Percentiles rank a stretch among this genome's conserved stretches.
Evolutionary conservation across 768 basidiomycete genomes (phyloP).

Genomic region (Hygrophorus russula): DNA sequence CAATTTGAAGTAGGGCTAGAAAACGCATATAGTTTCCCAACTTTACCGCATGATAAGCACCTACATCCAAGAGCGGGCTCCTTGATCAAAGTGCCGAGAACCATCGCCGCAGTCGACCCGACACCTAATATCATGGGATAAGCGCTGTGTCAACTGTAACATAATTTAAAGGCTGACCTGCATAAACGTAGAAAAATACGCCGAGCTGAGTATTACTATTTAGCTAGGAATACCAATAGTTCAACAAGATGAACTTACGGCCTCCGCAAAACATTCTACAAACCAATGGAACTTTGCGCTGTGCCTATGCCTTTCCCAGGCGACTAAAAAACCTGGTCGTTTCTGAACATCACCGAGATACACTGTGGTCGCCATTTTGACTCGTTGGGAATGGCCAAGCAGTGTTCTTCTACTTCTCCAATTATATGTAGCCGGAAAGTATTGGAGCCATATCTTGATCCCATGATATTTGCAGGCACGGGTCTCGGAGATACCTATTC

Average conservation of each 20-base stretch:
- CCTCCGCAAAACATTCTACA: constrained; percentile 51
- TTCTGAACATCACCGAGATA: constrained; percentile 32
- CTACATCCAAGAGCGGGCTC: constrained; percentile 36
- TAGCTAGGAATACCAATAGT: not conserved
- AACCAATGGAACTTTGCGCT: constrained; percentile 34
- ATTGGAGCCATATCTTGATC: no score
- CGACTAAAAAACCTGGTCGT: constrained; percentile 25
- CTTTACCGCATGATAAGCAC: constrained; percentile 11
- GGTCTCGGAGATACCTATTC: no score
- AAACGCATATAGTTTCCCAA: constrained; percentile 1
- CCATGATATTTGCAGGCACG: no score
- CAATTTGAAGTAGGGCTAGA: constrained; percentile 45
- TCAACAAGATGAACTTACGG: constrained; percentile 23
- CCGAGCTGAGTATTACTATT: constrained; percentile 29
- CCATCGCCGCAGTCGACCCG: constrained; percentile 40
- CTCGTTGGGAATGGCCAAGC: not conserved
- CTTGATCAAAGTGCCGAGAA: constrained; percentile 34
- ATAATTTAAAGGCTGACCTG: constrained; percentile 22
- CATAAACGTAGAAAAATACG: constrained; percentile 49
- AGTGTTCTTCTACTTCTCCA: no score
- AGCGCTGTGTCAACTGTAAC: not conserved
- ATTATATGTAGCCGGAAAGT: no score
- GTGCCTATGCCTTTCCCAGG: constrained; percentile 42
- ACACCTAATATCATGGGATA: constrained; percentile 27
- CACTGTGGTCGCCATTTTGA: constrained; percentile 15